Conservation (phyloP, 257 asterid species). For the Voacanga thouarsii region DNA sequence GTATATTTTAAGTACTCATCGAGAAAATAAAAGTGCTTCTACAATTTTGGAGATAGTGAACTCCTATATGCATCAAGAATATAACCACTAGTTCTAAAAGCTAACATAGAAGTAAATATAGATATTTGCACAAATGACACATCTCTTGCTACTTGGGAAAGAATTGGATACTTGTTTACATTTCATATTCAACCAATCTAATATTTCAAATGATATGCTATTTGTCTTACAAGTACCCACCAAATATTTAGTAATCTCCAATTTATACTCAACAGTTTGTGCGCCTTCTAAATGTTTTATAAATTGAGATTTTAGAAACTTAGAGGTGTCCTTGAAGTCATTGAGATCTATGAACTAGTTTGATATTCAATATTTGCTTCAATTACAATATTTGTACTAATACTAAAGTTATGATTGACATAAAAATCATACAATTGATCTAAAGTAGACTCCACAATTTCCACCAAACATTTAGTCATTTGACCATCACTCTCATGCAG, state of each 20-base stretch:
- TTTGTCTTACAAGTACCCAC: conserved; percentile 4
- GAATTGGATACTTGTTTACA: conserved; percentile 5
- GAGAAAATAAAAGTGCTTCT: too few relatives aligned
- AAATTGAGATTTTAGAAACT: not conserved
- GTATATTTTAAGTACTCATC: too few relatives aligned
- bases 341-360: not conserved
- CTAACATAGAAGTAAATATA: not conserved
- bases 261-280: not conserved
- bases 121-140: not conserved
- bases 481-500: not conserved
- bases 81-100: not conserved
- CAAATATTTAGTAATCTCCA: not conserved
- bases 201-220: conserved; percentile 6
- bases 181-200: conserved; percentile 11
- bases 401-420: not conserved
- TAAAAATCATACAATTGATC: too few relatives aligned
- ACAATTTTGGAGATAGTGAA: too few relatives aligned
- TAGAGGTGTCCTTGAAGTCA: too few relatives aligned
- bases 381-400: too few relatives aligned
- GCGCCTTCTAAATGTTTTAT: not conserved
- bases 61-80: not conserved
- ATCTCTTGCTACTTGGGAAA: conserved; percentile 14
- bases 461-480: not conserved
- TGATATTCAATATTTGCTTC: too few relatives aligned
- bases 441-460: too few relatives aligned